A percentile compares a stretch with the other conserved stretches of the same genome.
Evolutionary conservation across 2,329 filamentous ascomycete genomes (phyloP).

Genomic region (Colletotrichum sp.): DNA sequence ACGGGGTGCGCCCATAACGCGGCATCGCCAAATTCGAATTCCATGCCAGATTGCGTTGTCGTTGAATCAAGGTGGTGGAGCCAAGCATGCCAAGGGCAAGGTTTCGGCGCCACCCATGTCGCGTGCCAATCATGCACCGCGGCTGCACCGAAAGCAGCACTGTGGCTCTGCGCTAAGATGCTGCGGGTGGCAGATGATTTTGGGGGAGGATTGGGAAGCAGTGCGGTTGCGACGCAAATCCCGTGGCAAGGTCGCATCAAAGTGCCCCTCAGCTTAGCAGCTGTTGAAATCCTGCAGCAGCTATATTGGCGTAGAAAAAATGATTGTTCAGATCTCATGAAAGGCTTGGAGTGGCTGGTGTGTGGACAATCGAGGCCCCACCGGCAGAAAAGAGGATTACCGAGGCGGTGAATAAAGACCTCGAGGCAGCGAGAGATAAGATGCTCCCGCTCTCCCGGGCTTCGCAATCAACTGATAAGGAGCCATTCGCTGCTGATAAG

Average conservation of each 20-base stretch:
- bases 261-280: not conserved
- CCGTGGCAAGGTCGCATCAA: not conserved
- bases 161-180: not conserved
- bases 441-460: not conserved
- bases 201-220: not conserved
- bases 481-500: not conserved
- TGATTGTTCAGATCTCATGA: not conserved
- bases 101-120: not conserved
- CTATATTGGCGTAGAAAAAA: not conserved
- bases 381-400: not conserved
- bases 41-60: not conserved
- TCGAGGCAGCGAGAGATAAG: not conserved
- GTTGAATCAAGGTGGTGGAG: not conserved
- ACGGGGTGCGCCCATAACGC: not conserved
- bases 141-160: not conserved
- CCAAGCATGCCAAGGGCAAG: not conserved
- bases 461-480: not conserved
- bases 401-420: not conserved
- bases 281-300: not conserved
- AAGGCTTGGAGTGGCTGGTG: not conserved
- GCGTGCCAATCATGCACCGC: not conserved
- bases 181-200: not conserved
- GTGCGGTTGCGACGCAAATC: not conserved
- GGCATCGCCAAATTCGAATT: not conserved
- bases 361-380: not conserved